These are phyloP conservation scores for Cercospora brassicicola DNA, from an alignment of 2,329 filamentous ascomycete species.

Conservation along the genomic window DNA sequence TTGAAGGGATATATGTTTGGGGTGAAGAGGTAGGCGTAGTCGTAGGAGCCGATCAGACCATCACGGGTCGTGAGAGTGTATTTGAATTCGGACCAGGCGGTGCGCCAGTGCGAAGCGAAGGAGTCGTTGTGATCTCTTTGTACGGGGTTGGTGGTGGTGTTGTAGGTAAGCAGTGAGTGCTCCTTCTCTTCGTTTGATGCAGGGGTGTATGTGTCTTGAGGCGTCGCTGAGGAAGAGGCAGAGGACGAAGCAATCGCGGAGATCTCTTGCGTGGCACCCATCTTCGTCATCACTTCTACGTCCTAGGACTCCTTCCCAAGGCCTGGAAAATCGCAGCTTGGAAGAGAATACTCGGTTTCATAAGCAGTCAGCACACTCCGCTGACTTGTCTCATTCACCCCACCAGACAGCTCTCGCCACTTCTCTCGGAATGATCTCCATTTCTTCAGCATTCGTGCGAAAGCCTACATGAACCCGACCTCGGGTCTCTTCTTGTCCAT, in stretches of 20 bases:
- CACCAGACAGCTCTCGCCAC: neutral
- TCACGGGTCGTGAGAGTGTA: slow-evolving; percentile 25
- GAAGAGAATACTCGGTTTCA: neutral
- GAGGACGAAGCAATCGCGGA: neutral
- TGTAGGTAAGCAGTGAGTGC: neutral
- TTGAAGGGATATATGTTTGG: slow-evolving; percentile 27
- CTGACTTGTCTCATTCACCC: neutral
- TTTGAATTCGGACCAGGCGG: slow-evolving; percentile 18
- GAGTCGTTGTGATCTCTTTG: neutral
- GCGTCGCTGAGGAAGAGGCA: neutral
- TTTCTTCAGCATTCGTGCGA: neutral
- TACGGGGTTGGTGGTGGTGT: neutral
- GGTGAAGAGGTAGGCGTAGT: slow-evolving; percentile 29
- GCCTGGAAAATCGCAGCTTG: neutral
- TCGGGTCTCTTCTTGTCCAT: neutral
- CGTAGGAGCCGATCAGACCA: slow-evolving; percentile 26
- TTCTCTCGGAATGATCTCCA: neutral
- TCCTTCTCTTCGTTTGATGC: neutral
- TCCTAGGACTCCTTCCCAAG: neutral
- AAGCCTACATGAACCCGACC: neutral
- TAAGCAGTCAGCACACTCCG: neutral
- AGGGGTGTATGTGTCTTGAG: neutral
- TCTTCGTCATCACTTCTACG: neutral
- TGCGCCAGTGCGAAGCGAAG: slow-evolving; percentile 1
- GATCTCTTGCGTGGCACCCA: neutral